Evolutionary conservation across 768 basidiomycete genomes (phyloP), one percentile per base, ranked within the genome.

Genomic region (Floccularia luteovirens): DNA sequence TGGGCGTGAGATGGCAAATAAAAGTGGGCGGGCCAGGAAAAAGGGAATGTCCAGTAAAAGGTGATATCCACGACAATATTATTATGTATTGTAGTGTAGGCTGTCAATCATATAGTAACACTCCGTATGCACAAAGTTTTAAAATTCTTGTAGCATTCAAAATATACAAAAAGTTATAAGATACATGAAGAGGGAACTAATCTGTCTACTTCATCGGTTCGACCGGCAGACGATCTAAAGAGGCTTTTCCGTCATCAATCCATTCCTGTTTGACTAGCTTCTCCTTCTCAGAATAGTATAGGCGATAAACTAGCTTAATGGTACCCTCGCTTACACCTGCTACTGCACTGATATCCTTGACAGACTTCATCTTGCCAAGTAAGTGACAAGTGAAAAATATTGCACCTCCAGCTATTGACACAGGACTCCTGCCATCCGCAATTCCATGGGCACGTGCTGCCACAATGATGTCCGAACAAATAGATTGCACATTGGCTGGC

Each of bases 371-470:
- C 52, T 79, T 77, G 39, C 83, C 89, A 52, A 93, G 69, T 31
- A 97, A 56, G 48, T 82, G 72, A 54, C 87, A 88, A 22, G 89
- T 88, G 63, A 98, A 97, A 66, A 86, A 91, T 44, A 99, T 91
- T 14, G 90, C 89, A 28, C 90, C 91, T 30, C 90, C 90, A n/a
- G 94, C 96, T 49, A 99, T 92, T n/a, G 96, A 96, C 38, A 97
- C 88, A 1, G 94, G 94, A 52, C 82, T 90, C 45, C 96, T 72
- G 19, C 96, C 96, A 55, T 92, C 91, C 24, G 92, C 91, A 45
- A 94, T 84, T 31, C 90, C 89, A 48, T 85, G 74, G 46, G 85
- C 74, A 38, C 90, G 76, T 11, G 88, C 87, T 22, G 78, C 76
- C 41, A 83, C 58, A 46, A 91, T 89, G 56, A 92, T 83, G 46